A percentile compares a stretch with the other conserved stretches of the same genome.
phyloP scores from a whole-genome alignment of 164 flowering plant genomes.

The Magnolia sinica region DNA sequence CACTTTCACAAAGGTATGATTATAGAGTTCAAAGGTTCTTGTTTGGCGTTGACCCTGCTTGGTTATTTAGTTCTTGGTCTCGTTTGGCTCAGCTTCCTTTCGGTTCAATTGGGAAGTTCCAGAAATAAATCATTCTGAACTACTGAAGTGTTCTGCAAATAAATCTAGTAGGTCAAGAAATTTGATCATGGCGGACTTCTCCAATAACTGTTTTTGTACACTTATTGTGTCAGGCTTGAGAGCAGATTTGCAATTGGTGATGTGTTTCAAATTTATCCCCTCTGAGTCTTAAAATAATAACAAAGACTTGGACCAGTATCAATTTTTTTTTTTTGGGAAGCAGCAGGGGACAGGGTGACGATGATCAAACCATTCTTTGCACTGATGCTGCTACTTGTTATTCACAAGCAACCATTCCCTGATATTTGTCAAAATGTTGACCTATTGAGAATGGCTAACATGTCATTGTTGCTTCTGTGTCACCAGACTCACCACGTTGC shows the following conservation, averaged over 20 bases:
- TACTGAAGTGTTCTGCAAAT: not conserved
- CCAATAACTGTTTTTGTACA: too few relatives aligned
- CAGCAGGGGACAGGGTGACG: too few relatives aligned
- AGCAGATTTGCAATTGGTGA: not conserved
- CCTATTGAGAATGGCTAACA: not conserved
- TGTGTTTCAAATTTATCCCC: not conserved
- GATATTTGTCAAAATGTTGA: not conserved
- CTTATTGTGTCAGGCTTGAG: not conserved
- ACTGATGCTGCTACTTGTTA: too few relatives aligned
- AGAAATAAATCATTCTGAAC: not conserved
- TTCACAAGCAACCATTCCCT: not conserved
- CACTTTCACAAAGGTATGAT: constrained; percentile 71
- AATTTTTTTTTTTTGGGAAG: too few relatives aligned
- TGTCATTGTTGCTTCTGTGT: not conserved
- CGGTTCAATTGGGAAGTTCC: not conserved
- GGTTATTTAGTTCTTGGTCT: not conserved
- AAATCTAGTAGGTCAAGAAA: not conserved
- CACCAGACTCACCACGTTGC: constrained; percentile 4
- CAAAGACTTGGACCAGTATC: too few relatives aligned
- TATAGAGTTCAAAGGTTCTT: not conserved
- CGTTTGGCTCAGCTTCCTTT: not conserved
- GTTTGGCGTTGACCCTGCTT: too few relatives aligned
- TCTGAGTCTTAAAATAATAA: not conserved
- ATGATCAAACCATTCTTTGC: too few relatives aligned
- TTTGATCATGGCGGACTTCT: not conserved